Conservation (phyloP, 345 rosid genomes). For the Heritiera littoralis region DNA sequence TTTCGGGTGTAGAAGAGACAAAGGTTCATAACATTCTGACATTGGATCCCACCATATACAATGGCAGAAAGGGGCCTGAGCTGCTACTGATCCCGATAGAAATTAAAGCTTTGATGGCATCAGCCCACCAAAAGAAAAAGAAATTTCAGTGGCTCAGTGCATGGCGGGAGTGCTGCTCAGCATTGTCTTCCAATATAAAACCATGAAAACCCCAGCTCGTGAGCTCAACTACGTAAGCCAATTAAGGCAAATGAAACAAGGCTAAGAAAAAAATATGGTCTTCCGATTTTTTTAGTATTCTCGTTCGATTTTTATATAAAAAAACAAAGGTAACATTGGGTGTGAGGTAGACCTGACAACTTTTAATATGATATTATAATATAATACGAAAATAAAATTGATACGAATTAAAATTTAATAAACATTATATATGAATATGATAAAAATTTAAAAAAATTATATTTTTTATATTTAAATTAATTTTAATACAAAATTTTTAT, state of each 20-base stretch:
- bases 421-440: no score
- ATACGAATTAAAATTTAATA: no score
- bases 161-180: neutral
- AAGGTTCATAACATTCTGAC: neutral
- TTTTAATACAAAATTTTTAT: no score
- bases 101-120: neutral
- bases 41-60: conserved; percentile 13
- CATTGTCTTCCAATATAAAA: conserved; percentile 12
- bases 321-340: no score
- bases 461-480: no score
- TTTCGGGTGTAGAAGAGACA: neutral
- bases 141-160: neutral
- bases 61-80: neutral
- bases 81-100: neutral
- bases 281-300: no score
- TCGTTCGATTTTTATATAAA: no score
- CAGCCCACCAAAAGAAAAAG: neutral
- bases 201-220: neutral
- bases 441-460: no score
- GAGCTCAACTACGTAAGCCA: conserved; percentile 18
- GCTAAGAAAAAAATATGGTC: no score
- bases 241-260: neutral
- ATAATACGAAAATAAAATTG: no score
- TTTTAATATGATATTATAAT: no score
- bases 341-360: no score